Conservation (phyloP, 192 early-diverging fungal species). For the Coemansia sp. region DNA sequence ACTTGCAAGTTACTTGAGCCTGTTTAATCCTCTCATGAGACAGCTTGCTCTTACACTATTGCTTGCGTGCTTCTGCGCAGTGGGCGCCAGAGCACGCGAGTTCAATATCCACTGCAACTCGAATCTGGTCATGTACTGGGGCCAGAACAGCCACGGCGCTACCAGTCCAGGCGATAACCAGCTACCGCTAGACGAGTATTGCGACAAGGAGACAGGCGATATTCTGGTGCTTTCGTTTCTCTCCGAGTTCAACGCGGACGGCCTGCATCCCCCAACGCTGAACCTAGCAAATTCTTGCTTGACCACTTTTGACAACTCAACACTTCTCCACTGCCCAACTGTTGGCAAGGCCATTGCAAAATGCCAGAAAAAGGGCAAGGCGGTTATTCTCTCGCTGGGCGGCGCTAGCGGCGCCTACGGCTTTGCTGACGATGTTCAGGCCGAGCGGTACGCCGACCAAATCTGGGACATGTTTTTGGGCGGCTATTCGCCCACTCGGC, state of each 20-base stretch:
- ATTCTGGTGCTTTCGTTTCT: conserved; percentile 61
- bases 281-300: conserved; percentile 68
- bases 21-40: conserved; percentile 10
- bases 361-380: conserved; percentile 73
- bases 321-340: conserved; percentile 62
- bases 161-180: conserved; percentile 42
- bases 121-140: conserved; percentile 60
- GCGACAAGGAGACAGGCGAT: conserved; percentile 52
- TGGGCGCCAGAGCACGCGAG: conserved; percentile 14
- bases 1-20: too few relatives aligned
- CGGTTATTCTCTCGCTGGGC: conserved; percentile 68
- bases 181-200: conserved; percentile 57
- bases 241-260: conserved; percentile 60
- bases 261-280: conserved; percentile 55
- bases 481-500: conserved; percentile 57
- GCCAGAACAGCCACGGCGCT: conserved; percentile 56
- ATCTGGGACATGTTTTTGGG: conserved; percentile 76
- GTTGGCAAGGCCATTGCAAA: conserved; percentile 63
- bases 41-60: conserved; percentile 11
- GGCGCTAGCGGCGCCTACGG: conserved; percentile 63
- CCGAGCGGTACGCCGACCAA: conserved; percentile 58
- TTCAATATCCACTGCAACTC: conserved; percentile 53
- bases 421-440: conserved; percentile 56
- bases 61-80: conserved; percentile 7
- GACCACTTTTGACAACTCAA: conserved; percentile 55